These are phyloP conservation scores for Xylaria intraflava DNA, from an alignment of 495 filamentous ascomycete species.

Conservation along the genomic window DNA sequence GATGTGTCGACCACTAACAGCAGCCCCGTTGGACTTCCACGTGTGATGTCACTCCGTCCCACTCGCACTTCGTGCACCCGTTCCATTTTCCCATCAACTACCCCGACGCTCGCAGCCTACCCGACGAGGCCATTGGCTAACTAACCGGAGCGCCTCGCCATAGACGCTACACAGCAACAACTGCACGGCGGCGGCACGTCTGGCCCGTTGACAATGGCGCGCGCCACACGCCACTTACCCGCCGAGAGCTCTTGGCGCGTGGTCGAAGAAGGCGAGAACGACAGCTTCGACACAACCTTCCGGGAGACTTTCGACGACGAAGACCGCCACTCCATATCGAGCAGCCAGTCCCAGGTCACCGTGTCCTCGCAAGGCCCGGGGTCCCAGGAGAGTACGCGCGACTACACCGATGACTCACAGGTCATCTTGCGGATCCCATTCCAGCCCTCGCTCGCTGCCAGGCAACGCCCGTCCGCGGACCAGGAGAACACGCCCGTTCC, in stretches of 20 bases:
- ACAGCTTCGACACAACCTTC: conserved; percentile 43
- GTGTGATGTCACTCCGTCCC: no score
- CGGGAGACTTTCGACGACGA: conserved; percentile 32
- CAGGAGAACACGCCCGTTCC: conserved; percentile 30
- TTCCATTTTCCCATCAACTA: no score
- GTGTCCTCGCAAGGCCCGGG: conserved; percentile 16
- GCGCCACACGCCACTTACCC: conserved; percentile 13
- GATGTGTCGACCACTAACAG: no score
- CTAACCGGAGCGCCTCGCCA: no score
- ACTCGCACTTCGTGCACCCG: no score
- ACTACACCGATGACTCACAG: conserved; percentile 41
- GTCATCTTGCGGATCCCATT: conserved; percentile 40
- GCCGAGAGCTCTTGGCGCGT: conserved; percentile 45
- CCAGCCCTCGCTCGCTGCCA: conserved; percentile 35
- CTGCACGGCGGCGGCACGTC: no score
- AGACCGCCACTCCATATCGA: conserved; percentile 24
- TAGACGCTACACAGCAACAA: no score
- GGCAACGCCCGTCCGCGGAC: conserved; percentile 29
- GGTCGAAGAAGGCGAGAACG: conserved; percentile 44
- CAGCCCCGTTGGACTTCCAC: no score
- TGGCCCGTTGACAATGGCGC: no score
- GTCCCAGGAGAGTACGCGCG: conserved; percentile 43
- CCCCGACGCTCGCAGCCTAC: no score
- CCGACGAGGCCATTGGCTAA: no score
- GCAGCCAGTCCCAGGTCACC: conserved; percentile 32